A percentile compares a stretch with the other conserved stretches of the same genome.
These are phyloP conservation scores for Paramecium biaurelia DNA, from an alignment of 73 alveolate species.

Conservation along the genomic window DNA sequence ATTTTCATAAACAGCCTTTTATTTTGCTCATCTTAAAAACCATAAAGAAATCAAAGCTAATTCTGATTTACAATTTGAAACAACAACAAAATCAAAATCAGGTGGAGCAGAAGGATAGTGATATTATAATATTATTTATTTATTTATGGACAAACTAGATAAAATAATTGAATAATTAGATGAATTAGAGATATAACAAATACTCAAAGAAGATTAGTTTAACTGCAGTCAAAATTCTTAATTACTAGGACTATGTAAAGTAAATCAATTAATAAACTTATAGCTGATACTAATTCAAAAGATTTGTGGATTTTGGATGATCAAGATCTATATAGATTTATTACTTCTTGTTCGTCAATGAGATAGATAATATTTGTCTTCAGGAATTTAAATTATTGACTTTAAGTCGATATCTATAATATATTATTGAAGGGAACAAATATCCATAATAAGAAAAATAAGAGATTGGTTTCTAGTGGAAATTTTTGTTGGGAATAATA, in stretches of 20 bases:
- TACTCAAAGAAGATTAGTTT: not conserved
- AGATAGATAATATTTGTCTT: conserved; percentile 40
- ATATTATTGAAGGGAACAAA: not conserved
- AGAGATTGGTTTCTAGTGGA: not conserved
- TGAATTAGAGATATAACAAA: conserved; percentile 11
- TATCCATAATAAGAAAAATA: not conserved
- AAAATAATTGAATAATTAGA: conserved; percentile 17
- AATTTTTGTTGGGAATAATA: not conserved
- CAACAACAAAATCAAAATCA: not conserved
- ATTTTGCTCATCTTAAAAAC: conserved; percentile 28
- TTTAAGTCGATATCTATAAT: not conserved
- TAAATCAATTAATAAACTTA: not conserved
- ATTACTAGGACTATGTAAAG: not conserved
- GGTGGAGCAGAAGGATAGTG: conserved; percentile 19
- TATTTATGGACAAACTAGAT: conserved; percentile 48
- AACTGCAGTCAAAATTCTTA: not conserved
- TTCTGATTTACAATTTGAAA: conserved; percentile 37
- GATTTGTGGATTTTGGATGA: conserved; percentile 23
- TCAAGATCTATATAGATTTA: not conserved
- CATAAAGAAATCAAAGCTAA: conserved; percentile 12
- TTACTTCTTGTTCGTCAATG: conserved; percentile 15
- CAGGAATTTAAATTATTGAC: not conserved
- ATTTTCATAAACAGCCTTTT: conserved; percentile 26
- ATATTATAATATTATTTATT: not conserved
- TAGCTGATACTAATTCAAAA: conserved; percentile 1